These are phyloP conservation scores for Ascochyta lentis DNA, from an alignment of 2,329 filamentous ascomycete genomes.

Conservation along the genomic window DNA sequence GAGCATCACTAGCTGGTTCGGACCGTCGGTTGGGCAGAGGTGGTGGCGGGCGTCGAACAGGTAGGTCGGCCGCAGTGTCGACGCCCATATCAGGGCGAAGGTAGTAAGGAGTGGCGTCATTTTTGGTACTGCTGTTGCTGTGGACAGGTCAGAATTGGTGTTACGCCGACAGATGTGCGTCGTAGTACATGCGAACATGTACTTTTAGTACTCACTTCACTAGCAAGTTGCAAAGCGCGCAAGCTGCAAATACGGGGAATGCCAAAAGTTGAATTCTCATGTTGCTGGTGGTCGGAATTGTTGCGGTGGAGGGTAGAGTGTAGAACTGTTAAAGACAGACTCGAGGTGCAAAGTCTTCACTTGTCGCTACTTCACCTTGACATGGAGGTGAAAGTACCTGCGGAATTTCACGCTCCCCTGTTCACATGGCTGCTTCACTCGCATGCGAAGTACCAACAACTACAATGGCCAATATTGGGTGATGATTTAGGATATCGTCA, in stretches of 20 bases:
- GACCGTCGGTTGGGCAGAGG: constrained; percentile 10
- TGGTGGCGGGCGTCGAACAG: constrained; percentile 15
- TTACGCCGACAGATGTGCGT: neutral
- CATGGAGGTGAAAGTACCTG: neutral
- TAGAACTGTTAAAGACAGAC: too few relatives aligned
- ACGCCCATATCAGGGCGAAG: neutral
- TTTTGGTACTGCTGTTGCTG: neutral
- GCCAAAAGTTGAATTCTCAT: neutral
- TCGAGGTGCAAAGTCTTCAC: neutral
- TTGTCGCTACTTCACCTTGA: neutral
- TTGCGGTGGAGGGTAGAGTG: too few relatives aligned
- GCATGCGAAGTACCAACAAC: constrained; percentile 42
- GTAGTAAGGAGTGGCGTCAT: constrained; percentile 2
- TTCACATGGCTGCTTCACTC: constrained; percentile 32
- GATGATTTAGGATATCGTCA: constrained; percentile 48
- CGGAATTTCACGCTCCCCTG: neutral
- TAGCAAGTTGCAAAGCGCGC: neutral
- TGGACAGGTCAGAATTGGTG: neutral
- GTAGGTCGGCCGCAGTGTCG: constrained; percentile 1
- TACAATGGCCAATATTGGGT: constrained; percentile 40
- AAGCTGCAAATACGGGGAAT: neutral
- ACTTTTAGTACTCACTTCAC: neutral
- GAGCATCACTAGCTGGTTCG: constrained; percentile 13
- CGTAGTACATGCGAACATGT: neutral
- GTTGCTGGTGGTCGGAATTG: neutral